Evolutionary conservation across 192 early-diverging fungal genomes (phyloP).

Genomic region (Irineochytrium annulatum): DNA sequence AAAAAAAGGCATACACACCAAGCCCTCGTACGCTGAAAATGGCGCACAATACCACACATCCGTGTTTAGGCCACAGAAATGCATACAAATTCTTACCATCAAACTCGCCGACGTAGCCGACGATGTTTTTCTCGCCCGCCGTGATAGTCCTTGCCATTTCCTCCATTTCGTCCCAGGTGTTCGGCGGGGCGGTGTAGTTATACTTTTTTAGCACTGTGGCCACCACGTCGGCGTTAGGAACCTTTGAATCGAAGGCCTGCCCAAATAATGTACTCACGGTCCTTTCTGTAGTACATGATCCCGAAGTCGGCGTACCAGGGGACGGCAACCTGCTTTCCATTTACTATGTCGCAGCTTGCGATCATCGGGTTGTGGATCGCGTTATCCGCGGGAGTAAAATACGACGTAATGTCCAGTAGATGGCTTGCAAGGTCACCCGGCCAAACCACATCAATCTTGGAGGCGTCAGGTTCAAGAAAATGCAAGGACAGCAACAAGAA

Average conservation of each 20-base stretch:
- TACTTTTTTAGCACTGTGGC: conserved; percentile 7
- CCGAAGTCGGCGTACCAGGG: conserved; percentile 2
- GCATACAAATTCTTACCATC: conserved; percentile 2
- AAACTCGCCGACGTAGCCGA: conserved; percentile 20
- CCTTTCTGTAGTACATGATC: conserved; percentile 2
- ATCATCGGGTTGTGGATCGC: not conserved
- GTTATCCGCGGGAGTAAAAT: not conserved
- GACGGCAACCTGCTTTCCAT: not conserved
- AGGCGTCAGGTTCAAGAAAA: too few species aligned
- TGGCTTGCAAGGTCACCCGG: not conserved
- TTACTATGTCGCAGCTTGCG: not conserved
- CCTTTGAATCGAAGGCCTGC: too few species aligned
- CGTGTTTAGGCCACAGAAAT: not conserved
- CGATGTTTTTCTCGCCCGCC: conserved; percentile 8
- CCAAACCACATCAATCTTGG: conserved; percentile 1
- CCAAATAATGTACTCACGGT: too few species aligned
- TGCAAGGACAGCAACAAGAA: too few species aligned
- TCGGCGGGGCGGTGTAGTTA: not conserved
- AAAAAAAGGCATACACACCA: too few species aligned
- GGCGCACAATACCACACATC: too few species aligned
- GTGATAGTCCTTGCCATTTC: conserved; percentile 7
- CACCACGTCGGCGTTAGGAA: too few species aligned
- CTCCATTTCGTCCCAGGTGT: conserved; percentile 32
- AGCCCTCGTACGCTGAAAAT: conserved; percentile 16
- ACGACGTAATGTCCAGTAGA: not conserved